Percentiles rank a stretch among this genome's conserved stretches.
Conservation (phyloP, 1,284 basidiomycete species). For the Ustilago nuda region DNA sequence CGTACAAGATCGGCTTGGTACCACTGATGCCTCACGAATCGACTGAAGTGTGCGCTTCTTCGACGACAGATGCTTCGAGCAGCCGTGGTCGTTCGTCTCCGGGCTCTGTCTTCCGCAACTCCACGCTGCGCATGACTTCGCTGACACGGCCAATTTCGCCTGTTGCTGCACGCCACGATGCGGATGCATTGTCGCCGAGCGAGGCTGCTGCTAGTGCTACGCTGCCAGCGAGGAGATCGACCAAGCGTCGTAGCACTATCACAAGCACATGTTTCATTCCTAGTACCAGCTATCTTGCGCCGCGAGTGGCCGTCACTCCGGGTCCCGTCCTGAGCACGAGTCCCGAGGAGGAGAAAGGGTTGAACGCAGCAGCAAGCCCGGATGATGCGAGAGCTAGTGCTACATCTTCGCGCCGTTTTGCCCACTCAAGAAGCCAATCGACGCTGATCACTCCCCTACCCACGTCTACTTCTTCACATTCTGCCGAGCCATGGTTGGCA, state of each 20-base stretch:
- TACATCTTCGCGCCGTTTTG: constrained; percentile 11
- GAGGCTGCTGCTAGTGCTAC: constrained; percentile 2
- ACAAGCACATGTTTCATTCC: constrained; percentile 31
- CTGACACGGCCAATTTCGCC: constrained; percentile 38
- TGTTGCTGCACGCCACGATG: constrained; percentile 6
- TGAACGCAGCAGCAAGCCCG: neutral
- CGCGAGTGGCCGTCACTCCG: constrained; percentile 15
- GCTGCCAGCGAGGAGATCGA: constrained; percentile 19
- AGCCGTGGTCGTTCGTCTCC: constrained; percentile 29
- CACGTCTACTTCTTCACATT: constrained; percentile 16
- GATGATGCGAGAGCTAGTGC: neutral
- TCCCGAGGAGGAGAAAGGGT: constrained; percentile 16
- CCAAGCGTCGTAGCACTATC: constrained; percentile 43
- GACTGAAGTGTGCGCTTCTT: constrained; percentile 36
- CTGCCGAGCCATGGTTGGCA: constrained; percentile 12
- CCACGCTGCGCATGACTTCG: constrained; percentile 37
- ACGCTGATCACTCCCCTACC: constrained; percentile 21
- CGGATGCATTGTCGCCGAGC: neutral
- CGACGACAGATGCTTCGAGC: constrained; percentile 18
- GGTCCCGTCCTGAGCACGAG: constrained; percentile 12
- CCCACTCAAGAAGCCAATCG: constrained; percentile 40
- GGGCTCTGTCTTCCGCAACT: constrained; percentile 11
- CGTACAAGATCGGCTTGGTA: constrained; percentile 55
- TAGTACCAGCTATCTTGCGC: constrained; percentile 27
- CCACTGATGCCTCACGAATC: constrained; percentile 41